Conservation (phyloP, 2,329 filamentous ascomycete species). For the Fusarium sororula region DNA sequence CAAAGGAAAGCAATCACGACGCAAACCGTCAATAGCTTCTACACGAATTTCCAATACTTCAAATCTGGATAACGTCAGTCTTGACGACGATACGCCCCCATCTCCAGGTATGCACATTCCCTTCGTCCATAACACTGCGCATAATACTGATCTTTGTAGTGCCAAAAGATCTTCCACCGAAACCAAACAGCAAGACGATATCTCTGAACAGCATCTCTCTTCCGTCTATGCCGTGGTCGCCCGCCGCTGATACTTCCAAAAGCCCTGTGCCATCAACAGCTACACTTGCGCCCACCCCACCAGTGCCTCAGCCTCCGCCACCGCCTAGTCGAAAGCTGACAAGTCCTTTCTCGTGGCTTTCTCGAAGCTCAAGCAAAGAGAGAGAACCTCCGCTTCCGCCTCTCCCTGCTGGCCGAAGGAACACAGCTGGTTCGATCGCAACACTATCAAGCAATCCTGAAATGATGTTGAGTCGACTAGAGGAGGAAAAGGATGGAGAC, state of each 20-base stretch:
- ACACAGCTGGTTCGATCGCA: constrained; percentile 82
- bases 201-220: constrained; percentile 77
- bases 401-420: constrained; percentile 65
- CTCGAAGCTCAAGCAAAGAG: constrained; percentile 70
- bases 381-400: constrained; percentile 64
- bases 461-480: constrained; percentile 78
- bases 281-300: constrained; percentile 45
- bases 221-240: constrained; percentile 77
- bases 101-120: constrained; percentile 43
- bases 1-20: constrained; percentile 33
- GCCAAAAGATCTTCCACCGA: constrained; percentile 46
- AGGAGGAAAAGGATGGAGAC: constrained; percentile 70
- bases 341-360: constrained; percentile 88
- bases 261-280: constrained; percentile 50
- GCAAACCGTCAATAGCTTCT: constrained; percentile 52
- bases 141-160: constrained; percentile 40
- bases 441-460: constrained; percentile 85
- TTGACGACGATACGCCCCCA: constrained; percentile 61
- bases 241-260: constrained; percentile 62
- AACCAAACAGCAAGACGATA: constrained; percentile 62
- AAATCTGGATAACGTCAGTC: constrained; percentile 69
- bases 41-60: constrained; percentile 58
- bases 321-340: constrained; percentile 76
- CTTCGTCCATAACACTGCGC: neutral
- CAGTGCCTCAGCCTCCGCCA: constrained; percentile 43